Conservation (phyloP, 305 asterid species). For the Fraxinus albicans region DNA sequence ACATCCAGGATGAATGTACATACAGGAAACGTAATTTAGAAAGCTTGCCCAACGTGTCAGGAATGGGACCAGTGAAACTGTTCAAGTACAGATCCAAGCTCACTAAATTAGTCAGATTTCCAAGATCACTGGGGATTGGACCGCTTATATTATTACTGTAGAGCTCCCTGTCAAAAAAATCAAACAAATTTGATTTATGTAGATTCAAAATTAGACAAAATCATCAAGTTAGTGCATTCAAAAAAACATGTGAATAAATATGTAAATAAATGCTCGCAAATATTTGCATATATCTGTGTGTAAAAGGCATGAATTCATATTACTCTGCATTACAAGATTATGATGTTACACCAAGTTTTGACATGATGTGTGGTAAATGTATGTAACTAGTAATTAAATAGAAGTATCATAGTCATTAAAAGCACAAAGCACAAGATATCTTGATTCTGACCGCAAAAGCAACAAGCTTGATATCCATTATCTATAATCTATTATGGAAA, state of each 20-base stretch:
- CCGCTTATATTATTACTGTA: neutral
- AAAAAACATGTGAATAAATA: neutral
- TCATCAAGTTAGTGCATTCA: neutral
- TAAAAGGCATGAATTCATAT: neutral
- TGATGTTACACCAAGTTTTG: neutral
- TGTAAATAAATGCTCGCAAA: neutral
- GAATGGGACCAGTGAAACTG: conserved; percentile 52
- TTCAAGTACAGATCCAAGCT: conserved; percentile 30
- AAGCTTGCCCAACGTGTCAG: conserved; percentile 22
- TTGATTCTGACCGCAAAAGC: conserved; percentile 2
- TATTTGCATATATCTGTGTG: neutral
- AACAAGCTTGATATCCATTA: neutral
- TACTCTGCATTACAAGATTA: conserved; percentile 4
- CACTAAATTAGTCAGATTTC: conserved; percentile 36
- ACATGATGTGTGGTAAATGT: neutral
- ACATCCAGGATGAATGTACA: neutral
- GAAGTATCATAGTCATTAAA: neutral
- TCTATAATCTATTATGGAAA: neutral
- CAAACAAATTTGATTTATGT: neutral
- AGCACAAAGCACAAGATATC: neutral
- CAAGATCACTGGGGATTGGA: neutral
- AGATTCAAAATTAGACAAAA: neutral
- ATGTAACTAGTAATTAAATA: neutral
- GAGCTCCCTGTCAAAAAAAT: neutral
- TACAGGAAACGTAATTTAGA: conserved; percentile 18